Evolutionary conservation across 768 basidiomycete species (phyloP).

Genomic region (Pleurotus ostreatus): DNA sequence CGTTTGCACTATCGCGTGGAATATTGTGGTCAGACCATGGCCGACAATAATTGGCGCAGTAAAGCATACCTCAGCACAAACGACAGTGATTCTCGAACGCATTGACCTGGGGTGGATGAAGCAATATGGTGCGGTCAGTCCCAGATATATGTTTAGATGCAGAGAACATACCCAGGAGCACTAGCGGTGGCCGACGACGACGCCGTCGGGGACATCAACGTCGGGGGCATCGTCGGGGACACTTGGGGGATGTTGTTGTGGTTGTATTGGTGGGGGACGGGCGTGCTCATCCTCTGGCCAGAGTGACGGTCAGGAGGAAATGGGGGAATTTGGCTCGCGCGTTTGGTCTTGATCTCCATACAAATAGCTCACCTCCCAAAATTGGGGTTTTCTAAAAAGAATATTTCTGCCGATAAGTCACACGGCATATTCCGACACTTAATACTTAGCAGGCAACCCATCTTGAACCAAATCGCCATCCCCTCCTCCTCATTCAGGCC

Average conservation of each 20-base stretch:
- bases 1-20: slow-evolving; percentile 66
- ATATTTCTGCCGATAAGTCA: slow-evolving; percentile 3
- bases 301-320: slow-evolving; percentile 9
- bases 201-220: not conserved
- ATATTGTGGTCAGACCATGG: no score
- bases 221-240: not conserved
- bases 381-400: slow-evolving; percentile 5
- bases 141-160: not conserved
- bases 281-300: not conserved
- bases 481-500: not conserved
- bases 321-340: slow-evolving; percentile 1
- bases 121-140: not conserved
- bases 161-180: slow-evolving; percentile 1
- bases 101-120: slow-evolving; percentile 44
- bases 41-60: not conserved
- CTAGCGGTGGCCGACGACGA: not conserved
- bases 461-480: not conserved
- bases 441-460: slow-evolving; percentile 1
- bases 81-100: slow-evolving; percentile 74
- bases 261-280: not conserved
- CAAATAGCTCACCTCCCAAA: slow-evolving; percentile 6
- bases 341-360: slow-evolving; percentile 3
- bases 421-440: slow-evolving; percentile 4
- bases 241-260: not conserved
- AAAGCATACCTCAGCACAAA: slow-evolving; percentile 68